Percentiles rank a stretch among this genome's conserved stretches.
Evolutionary conservation across 495 filamentous ascomycete species (phyloP).

Genomic region (Lindgomyces ingoldianus): DNA sequence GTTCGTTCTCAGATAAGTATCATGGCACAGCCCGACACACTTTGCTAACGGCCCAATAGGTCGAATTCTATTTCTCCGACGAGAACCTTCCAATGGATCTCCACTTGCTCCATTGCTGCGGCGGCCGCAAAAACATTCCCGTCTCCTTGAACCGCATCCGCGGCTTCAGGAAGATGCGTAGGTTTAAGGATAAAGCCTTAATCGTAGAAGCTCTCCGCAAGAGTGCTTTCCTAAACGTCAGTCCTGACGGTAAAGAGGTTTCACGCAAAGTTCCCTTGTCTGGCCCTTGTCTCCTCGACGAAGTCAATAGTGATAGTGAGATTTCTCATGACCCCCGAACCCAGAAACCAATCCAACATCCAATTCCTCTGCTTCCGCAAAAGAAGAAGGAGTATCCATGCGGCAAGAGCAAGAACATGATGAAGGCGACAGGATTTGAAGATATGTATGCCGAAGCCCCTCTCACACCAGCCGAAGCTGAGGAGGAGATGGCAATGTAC

Average conservation of each 20-base stretch:
- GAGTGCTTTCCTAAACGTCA: conserved; percentile 42
- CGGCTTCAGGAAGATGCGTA: conserved; percentile 45
- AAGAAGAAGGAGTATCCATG: conserved; percentile 22
- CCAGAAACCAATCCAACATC: not conserved
- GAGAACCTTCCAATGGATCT: conserved; percentile 45
- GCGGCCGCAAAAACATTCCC: conserved; percentile 39
- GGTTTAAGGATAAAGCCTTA: conserved; percentile 33
- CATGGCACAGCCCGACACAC: too few species aligned
- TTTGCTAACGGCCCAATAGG: conserved; percentile 20
- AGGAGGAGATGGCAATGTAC: conserved; percentile 55
- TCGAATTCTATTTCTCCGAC: conserved; percentile 51
- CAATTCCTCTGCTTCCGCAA: conserved; percentile 14
- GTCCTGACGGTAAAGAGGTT: conserved; percentile 39
- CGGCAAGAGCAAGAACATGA: conserved; percentile 34
- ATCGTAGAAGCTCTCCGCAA: conserved; percentile 39
- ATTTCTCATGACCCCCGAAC: conserved; percentile 31
- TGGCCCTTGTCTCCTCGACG: conserved; percentile 18
- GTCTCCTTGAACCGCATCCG: conserved; percentile 43
- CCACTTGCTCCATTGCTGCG: conserved; percentile 40
- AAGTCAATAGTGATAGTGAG: conserved; percentile 14
- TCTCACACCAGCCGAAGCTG: conserved; percentile 64
- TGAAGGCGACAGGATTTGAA: conserved; percentile 50
- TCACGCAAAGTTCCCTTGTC: conserved; percentile 35
- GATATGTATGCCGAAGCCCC: conserved; percentile 78
- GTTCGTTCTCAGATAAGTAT: too few species aligned